Evolutionary conservation across 208 protist species (phyloP).

Genomic region (Trypanosoma avium): DNA sequence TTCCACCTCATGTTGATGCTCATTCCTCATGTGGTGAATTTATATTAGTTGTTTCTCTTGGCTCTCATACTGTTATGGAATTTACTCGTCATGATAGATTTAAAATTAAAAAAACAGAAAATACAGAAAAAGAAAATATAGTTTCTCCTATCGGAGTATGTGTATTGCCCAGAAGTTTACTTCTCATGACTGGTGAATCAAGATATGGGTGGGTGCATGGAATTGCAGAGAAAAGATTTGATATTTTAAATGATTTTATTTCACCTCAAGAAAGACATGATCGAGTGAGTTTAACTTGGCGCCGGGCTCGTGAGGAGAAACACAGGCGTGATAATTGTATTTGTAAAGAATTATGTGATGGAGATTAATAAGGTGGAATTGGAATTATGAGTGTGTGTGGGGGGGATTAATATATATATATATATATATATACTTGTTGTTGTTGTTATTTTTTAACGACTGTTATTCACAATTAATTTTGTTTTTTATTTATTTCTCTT

Average conservation of each 20-base stretch:
- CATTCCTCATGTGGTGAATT: slow-evolving; percentile 61
- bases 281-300: slow-evolving; percentile 78
- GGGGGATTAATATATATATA: too few species aligned
- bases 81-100: slow-evolving; percentile 50
- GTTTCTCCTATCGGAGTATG: slow-evolving; percentile 40
- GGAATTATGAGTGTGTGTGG: too few species aligned
- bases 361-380: slow-evolving; percentile 22
- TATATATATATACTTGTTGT: neutral
- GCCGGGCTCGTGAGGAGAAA: slow-evolving; percentile 32
- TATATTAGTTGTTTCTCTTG: slow-evolving; percentile 71
- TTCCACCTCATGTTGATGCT: slow-evolving; percentile 76
- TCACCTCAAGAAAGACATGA: slow-evolving; percentile 42
- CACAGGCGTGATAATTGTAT: slow-evolving; percentile 49
- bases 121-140: too few species aligned
- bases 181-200: slow-evolving; percentile 61
- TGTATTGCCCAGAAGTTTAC: slow-evolving; percentile 54
- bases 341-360: slow-evolving; percentile 68
- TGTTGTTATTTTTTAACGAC: too few species aligned
- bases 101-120: too few species aligned
- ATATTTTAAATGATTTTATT: slow-evolving; percentile 58
- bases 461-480: too few species aligned
- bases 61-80: slow-evolving; percentile 82
- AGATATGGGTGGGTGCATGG: slow-evolving; percentile 80
- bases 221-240: slow-evolving; percentile 66
- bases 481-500: too few species aligned